Evolutionary conservation across 2,329 filamentous ascomycete species (phyloP), one percentile per base, ranked within the genome.

Genomic region (Ceratocystiopsis minuta): DNA sequence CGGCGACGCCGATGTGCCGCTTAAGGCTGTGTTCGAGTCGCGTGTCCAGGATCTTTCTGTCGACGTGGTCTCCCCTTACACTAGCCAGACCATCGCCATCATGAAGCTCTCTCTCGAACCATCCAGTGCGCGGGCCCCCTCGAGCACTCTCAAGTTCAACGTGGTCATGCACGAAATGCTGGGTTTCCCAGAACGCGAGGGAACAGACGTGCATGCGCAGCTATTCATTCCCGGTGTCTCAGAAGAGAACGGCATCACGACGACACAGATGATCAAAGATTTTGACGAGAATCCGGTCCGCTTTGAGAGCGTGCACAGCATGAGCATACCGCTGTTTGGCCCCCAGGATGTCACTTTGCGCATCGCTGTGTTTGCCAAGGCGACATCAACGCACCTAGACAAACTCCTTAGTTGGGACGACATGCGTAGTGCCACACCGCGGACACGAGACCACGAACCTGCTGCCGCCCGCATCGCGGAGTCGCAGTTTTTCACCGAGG

Each of bases 391-490:
- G 78, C 90, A 98, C 60, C 70, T 98, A 17, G 90, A 98, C 59
- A 96, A 94, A 63, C 69, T 98, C 40, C 72, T 95, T 13, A 98
- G 90, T 61, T 98, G 90, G 90, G 90, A 98, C 56, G 90, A 96
- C 53, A 95, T 98, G 78, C 78, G 88, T 45, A 88, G 98, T 58
- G 71, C 73, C 16, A 66, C 77, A 39, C 68, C 70, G 3, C 70
- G 72, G 47, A 70, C 72, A 16, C 68, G 70, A 43, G 64, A 65
- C 36, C 68, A 36, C 13, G 41, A 64, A 44, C 57, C 64, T 6
- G 72, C 69, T 46, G 70, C 66, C 36, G 70, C 81, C 18, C 72
- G 90, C 12, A 78, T 98, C 49, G 78, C 84, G 13, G 90, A 98
- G 57, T 80, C 82, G 0, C 87, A 98, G 50, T 98, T 92, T 55